Percentiles rank a stretch among this genome's conserved stretches.
Conservation (phyloP, 306 rosid species). For the Cicer pinnatifidum region DNA sequence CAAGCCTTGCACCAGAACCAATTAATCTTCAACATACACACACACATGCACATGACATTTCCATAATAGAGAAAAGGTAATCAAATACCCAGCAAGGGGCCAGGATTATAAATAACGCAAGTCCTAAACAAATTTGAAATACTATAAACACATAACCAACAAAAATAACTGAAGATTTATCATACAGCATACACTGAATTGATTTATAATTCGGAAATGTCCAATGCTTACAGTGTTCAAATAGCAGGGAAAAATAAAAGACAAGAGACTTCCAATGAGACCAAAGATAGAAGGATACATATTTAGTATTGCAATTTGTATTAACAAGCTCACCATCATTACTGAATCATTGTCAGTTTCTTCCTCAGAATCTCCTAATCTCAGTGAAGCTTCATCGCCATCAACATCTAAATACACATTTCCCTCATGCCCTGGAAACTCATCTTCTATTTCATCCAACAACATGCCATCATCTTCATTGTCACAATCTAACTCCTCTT, state of each 20-base stretch:
- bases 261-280: constrained; percentile 5
- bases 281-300: not conserved
- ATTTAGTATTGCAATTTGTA: not conserved
- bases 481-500: constrained; percentile 58
- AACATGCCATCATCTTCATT: constrained; percentile 74
- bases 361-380: constrained; percentile 70
- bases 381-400: constrained; percentile 69
- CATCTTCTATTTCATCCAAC: constrained; percentile 60
- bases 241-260: not conserved
- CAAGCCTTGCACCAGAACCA: not conserved
- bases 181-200: constrained; percentile 2
- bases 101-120: constrained; percentile 17
- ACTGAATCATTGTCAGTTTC: constrained; percentile 84
- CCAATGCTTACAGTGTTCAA: constrained; percentile 9
- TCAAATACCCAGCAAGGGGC: not conserved
- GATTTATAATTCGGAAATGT: constrained; percentile 11
- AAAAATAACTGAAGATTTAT: constrained; percentile 9
- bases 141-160: not conserved
- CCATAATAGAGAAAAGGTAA: not conserved
- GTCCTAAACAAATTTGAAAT: constrained; percentile 27
- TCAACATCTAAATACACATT: constrained; percentile 54
- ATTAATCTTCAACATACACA: not conserved
- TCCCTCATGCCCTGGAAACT: constrained; percentile 54
- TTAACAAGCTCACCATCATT: constrained; percentile 75
- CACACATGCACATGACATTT: not conserved